Evolutionary conservation across 352 stramenopile species (phyloP), one percentile per base, ranked within the genome.

Genomic region (Phytophthora melonis): DNA sequence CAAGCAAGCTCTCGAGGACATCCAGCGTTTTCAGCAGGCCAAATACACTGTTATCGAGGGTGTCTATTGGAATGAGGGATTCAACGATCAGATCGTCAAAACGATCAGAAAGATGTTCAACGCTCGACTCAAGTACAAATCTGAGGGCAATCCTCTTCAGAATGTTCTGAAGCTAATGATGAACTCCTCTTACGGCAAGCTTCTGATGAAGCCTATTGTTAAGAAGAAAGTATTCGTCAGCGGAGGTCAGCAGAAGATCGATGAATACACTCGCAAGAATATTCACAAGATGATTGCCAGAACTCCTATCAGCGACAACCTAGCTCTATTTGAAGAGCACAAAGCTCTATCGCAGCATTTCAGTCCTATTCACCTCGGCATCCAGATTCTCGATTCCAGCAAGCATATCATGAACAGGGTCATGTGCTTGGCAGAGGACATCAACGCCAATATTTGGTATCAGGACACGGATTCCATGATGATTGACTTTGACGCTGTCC

Each of bases 351-450:
- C 3, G 3, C 27, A 32, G 27, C 27, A 32, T 6, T 32, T 32
- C 5, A 32, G 27, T 5, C 27, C 27, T 0, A 32, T 32, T 5
- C 27, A 32, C 3, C 27, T 32, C 2, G 27, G 30, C 0, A 34
- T 34, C 1, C 30, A 34, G n/a, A 19, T 66, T 10, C 49, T 66
- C 5, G 47, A 52, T n/a, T 27, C 8, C 11, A 41, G 18, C 25
- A 66, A 66, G n/a, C 59, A 52, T 18, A 58, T 66, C 23, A 66
- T 66, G 59, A 66, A 66, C 19, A 8, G 32, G 5, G 59, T 66
- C 5, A 66, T 66, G 49, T 66, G 47, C 27, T 18, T 58, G 1
- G 59, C 59, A 7, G 59, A 66, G 6, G 49, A 66, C 21, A 49
- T 66, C 25, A 11, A 66, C 2, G 23, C 27, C 7, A 25, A 66